A percentile compares a stretch with the other conserved stretches of the same genome.
These are phyloP conservation scores for Wickerhamiella kazuoi DNA, from an alignment of 805 yeast genomes.

Conservation along the genomic window DNA sequence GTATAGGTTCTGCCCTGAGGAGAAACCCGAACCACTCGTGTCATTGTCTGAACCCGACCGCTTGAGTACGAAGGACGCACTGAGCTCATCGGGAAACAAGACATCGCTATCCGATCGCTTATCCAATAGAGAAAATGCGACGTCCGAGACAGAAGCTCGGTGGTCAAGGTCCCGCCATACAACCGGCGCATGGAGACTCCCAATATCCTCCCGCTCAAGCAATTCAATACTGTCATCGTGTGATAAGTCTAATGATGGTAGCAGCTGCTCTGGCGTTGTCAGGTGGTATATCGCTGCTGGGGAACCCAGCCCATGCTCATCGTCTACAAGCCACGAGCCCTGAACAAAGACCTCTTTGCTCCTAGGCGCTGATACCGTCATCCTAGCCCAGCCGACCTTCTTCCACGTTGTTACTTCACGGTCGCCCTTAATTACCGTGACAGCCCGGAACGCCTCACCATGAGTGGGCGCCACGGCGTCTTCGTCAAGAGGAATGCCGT, in stretches of 20 bases:
- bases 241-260: constrained; percentile 2
- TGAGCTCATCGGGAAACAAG: constrained; percentile 2
- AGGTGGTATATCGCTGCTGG: constrained; percentile 17
- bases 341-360: background rate
- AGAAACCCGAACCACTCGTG: constrained; percentile 15
- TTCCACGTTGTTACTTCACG: constrained; percentile 7
- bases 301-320: constrained; percentile 17
- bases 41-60: constrained; percentile 12
- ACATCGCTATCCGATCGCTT: constrained; percentile 3
- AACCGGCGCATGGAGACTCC: constrained; percentile 6
- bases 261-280: constrained; percentile 5
- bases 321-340: constrained; percentile 21
- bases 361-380: constrained; percentile 12
- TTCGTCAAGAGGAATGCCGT: constrained; percentile 7
- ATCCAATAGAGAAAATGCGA: constrained; percentile 1
- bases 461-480: background rate
- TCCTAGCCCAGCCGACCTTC: constrained; percentile 21
- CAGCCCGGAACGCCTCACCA: constrained; percentile 17
- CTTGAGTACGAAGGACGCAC: constrained; percentile 1
- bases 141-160: constrained; percentile 1
- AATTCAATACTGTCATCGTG: background rate
- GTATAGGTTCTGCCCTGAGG: constrained; percentile 13
- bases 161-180: constrained; percentile 19
- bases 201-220: constrained; percentile 4
- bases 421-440: constrained; percentile 8